Base-by-base conservation (phyloP, 495 filamentous ascomycete genomes). In the Xanthoparmelia taractica region DNA sequence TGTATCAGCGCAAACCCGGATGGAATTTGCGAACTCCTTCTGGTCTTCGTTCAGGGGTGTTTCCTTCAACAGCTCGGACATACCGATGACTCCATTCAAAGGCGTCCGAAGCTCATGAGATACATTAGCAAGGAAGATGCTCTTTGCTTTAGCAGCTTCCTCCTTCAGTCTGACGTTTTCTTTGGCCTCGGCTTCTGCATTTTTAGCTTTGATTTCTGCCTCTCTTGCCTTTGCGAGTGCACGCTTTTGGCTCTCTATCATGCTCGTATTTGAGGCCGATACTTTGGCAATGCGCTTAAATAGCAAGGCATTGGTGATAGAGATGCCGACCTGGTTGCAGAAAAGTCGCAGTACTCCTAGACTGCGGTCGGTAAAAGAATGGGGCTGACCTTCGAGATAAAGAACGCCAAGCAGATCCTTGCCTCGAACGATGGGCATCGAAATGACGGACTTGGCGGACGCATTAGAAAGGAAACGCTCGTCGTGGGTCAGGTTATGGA, bases 71-170 rank as follows among this genome's bases (percentile, higher is more conserved):
- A 96, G 77, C 70, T 96, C 91, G 4, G 88, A 91, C 70, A 95
- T 91, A 8, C 92, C 90, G 74, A 96, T 94, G 5, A 96, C 89
- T 36, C 91, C 91, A 69, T 92, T 92, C 64, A 96, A 82, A 0
- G 90, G 92, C 4, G 91, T 94, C 27, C 91, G 85, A 56, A 93
- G 75, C 73, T 94, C 90, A 69, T 94, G 90, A 4, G 89, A 92
- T 20, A 96, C 91, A 69, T 96, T 96, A 23, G 92, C 92, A 27
- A 96, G 80, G 79, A 96, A 96, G 57, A 96, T 92, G 10, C 86
- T 89, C 73, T 96, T 96, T 17, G 90, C 91, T 72, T 87, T 89
- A 43, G 91, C 90, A 15, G 91, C 91, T 73, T 96, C 92, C 71
- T 96, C 91, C 56, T 93, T 92, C 18, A 95, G 79, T 69, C 90